Percentiles rank a stretch among this genome's conserved stretches.
These are phyloP conservation scores for Exserohilum turcica DNA, from an alignment of 2,329 filamentous ascomycete species.

Conservation along the genomic window DNA sequence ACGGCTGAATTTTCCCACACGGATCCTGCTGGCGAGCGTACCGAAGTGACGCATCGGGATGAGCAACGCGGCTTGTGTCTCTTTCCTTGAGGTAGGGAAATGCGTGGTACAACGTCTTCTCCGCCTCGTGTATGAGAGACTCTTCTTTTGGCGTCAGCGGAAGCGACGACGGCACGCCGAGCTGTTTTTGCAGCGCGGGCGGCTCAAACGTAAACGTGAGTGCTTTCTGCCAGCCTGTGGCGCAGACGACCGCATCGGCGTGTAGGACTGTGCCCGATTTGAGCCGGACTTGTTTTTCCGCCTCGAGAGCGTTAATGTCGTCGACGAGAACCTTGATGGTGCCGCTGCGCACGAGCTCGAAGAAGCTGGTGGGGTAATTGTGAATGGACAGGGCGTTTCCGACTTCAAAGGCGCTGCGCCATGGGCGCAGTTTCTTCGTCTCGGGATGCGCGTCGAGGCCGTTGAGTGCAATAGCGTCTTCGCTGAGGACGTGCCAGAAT, in stretches of 20 bases:
- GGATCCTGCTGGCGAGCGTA: slow-evolving; percentile 8
- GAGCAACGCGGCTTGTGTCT: slow-evolving; percentile 22
- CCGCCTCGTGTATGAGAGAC: slow-evolving; percentile 40
- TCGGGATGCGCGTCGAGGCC: slow-evolving; percentile 52
- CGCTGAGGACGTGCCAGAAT: slow-evolving; percentile 63
- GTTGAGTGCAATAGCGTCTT: slow-evolving; percentile 58
- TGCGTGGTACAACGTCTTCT: slow-evolving; percentile 15
- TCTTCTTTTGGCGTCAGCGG: slow-evolving; percentile 41
- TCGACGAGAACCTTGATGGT: slow-evolving; percentile 61
- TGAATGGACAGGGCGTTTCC: slow-evolving; percentile 63
- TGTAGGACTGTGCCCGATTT: slow-evolving; percentile 52
- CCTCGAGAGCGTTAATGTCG: slow-evolving; percentile 58
- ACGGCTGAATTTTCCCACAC: slow-evolving; percentile 23
- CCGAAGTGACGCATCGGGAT: slow-evolving; percentile 27
- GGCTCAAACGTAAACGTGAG: slow-evolving; percentile 58
- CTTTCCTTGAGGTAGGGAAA: slow-evolving; percentile 27
- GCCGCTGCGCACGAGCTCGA: slow-evolving; percentile 60
- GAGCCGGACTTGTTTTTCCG: slow-evolving; percentile 54
- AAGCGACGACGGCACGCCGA: slow-evolving; percentile 54
- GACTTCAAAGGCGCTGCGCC: slow-evolving; percentile 57
- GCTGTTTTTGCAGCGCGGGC: slow-evolving; percentile 48
- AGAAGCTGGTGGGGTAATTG: slow-evolving; percentile 64
- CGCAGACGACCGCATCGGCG: slow-evolving; percentile 59
- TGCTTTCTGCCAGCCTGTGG: slow-evolving; percentile 62
- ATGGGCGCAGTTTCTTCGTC: slow-evolving; percentile 50